Evolutionary conservation across 73 alveolate species (phyloP), one percentile per base, ranked within the genome.

Genomic region (Durusdinium trenchii): DNA sequence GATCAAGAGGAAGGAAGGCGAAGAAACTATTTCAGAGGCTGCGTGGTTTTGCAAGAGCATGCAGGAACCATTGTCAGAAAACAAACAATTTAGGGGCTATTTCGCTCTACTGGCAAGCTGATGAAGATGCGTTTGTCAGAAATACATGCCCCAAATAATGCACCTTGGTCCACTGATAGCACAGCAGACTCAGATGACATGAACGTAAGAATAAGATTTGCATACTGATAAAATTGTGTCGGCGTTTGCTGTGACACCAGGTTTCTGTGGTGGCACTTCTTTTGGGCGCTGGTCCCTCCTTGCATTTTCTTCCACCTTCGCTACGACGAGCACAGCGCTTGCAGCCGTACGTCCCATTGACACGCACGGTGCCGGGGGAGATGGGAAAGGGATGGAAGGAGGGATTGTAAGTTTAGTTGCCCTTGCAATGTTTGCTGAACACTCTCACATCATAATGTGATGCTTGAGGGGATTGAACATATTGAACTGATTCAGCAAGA

Each of bases 241-340:
- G 12, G 69, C 69, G 69, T 57, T 57, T 57, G 12, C 23, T 57
- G 69, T 23, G 32, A 57, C 43, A 60, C 64, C n/a, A 91, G 97
- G 97, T 91, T 2, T 50, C 73, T 16, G 97, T 91, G 45, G 97
- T 91, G 47, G 78, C 97, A 18, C 43, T 91, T 40, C 97, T 91
- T 18, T 40, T 91, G 86, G 97, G 97, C 35, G 71, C 89, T 47
- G 76, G 60, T 6, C 97, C 97, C 45, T 38, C 45, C 36, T 38
- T 91, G 32, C 47, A 38, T 35, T 91, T 75, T 60, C 57, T 91
- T 14, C 97, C 97, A 2, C 28, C 89, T 14, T 46, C 89, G 4
- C 79, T 91, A 26, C 97, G 97, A 14, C 52, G 36, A 35, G 97
- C 97, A 6, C 78, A 38, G 52, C 54, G 64, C 30, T 43, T 73